Percentiles rank a stretch among this genome's conserved stretches.
Conservation (phyloP, 768 basidiomycete genomes). For the Lactifluus subvellereus region DNA sequence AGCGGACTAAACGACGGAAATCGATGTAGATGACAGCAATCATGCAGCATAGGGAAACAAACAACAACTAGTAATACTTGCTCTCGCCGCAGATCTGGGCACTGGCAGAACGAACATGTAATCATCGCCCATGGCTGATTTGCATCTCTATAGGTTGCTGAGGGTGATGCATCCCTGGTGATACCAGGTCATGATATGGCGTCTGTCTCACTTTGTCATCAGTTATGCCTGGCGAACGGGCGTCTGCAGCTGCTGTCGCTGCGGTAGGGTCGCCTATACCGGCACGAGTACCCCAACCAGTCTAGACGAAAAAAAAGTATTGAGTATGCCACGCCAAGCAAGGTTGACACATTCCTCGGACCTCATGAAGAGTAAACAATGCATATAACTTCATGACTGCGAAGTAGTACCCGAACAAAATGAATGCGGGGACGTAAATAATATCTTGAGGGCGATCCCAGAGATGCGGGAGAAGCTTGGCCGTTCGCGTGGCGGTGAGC, state of each 20-base stretch:
- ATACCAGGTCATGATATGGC: slow-evolving; percentile 22
- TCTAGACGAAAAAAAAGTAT: slow-evolving; percentile 37
- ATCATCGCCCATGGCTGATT: slow-evolving; percentile 28
- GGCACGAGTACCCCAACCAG: slow-evolving; percentile 93
- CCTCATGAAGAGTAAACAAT: slow-evolving; percentile 84
- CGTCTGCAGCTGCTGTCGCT: slow-evolving; percentile 64
- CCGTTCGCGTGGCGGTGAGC: slow-evolving; percentile 64
- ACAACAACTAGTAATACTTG: slow-evolving; percentile 11
- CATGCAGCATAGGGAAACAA: slow-evolving; percentile 10
- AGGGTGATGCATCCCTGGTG: slow-evolving; percentile 26
- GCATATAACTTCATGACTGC: slow-evolving; percentile 94
- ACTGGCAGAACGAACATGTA: background rate
- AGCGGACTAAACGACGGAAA: slow-evolving; percentile 13
- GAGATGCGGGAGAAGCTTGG: slow-evolving; percentile 63
- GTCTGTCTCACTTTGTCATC: slow-evolving; percentile 11
- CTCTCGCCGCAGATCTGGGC: background rate
- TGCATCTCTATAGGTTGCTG: slow-evolving; percentile 32
- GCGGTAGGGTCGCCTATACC: slow-evolving; percentile 82
- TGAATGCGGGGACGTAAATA: slow-evolving; percentile 56
- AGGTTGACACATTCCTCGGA: slow-evolving; percentile 30
- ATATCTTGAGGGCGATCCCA: slow-evolving; percentile 54
- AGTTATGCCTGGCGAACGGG: slow-evolving; percentile 28
- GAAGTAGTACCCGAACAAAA: slow-evolving; percentile 91
- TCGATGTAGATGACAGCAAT: slow-evolving; percentile 23
- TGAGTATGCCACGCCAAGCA: background rate